Evolutionary conservation across 129 eudicot genomes (phyloP), one percentile per base, ranked within the genome.

Genomic region (Flaveria bidentis): DNA sequence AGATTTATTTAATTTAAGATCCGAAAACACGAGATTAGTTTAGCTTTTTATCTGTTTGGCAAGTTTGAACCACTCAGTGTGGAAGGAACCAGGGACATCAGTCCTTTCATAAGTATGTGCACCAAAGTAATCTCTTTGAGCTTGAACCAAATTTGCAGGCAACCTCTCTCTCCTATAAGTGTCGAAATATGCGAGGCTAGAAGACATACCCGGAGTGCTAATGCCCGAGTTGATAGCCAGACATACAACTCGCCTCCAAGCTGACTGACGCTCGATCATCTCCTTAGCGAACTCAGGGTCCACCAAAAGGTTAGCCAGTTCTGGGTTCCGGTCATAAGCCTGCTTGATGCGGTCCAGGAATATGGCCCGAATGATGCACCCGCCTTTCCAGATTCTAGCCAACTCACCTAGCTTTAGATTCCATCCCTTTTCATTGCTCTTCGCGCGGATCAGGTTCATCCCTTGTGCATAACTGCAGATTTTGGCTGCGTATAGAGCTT

Each of bases 171-270:
- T 87, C 66, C 88, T 69, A 46, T 87, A 87, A 46, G 81, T 87
- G 65, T 87, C 91, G 28, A 87, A 87, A 75, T 87, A 87, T 28
- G 91, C 91, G 66, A 87, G 88, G 56, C 88, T 78, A 36, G 88
- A 67, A 23, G 88, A 87, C 91, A 87, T 87, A 61, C 91, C 91
- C 2, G 88, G 91, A 12, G 91, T 87, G 64, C 91, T 87, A 14
- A 84, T 84, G 26, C 91, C 88, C 3, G 88, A 67, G 56, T 82
- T 84, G 51, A 84, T 87, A 26, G 91, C 88, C 53, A 87, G 75
- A 60, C 84, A 78, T 23, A 84, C 91, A 66, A 87, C 91, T 47
- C 91, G 53, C 64, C 91, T 82, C 91, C 91, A 87, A 1, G 91
- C 88, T n/a, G 82, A 71, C 52, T 87, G 91, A 25, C 86, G 80